A percentile compares a stretch with the other conserved stretches of the same genome.
Conservation (phyloP, 768 basidiomycete species). For the Ramaria sp. region DNA sequence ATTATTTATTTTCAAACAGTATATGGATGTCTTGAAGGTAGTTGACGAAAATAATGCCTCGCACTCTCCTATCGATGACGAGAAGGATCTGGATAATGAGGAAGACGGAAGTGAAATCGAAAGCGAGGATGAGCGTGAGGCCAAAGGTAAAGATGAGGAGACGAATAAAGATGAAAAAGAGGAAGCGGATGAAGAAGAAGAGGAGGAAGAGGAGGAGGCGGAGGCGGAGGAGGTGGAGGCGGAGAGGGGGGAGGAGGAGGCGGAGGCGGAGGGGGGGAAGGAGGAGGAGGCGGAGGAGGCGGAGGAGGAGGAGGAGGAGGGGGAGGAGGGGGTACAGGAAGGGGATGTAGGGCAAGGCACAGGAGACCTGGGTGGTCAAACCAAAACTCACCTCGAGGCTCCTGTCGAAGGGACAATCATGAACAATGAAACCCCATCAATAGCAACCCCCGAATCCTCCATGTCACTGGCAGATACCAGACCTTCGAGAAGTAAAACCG, state of each 20-base stretch:
- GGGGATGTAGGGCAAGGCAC: too few species aligned
- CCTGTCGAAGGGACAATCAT: slow-evolving; percentile 17
- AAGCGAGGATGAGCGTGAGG: slow-evolving; percentile 27
- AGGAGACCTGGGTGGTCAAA: background rate
- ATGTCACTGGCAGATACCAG: background rate
- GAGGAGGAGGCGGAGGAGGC: slow-evolving; percentile 1
- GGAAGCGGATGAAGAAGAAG: slow-evolving; percentile 6
- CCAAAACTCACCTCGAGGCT: background rate
- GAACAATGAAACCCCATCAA: slow-evolving; percentile 32
- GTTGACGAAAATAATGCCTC: slow-evolving; percentile 23
- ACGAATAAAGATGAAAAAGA: background rate
- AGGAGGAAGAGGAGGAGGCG: background rate
- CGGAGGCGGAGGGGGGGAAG: background rate
- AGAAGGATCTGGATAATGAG: slow-evolving; percentile 16
- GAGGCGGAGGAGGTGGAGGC: background rate
- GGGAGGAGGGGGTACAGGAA: background rate
- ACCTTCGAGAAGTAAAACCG: background rate
- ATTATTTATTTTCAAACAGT: slow-evolving; percentile 41
- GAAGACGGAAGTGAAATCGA: slow-evolving; percentile 29
- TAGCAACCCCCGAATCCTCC: background rate
- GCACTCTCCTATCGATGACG: slow-evolving; percentile 10
- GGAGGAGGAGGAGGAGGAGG: slow-evolving; percentile 6
- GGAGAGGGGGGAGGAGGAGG: too few species aligned
- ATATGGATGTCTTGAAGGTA: slow-evolving; percentile 47
- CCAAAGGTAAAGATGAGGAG: background rate